Evolutionary conservation across 768 basidiomycete species (phyloP), one percentile per base, ranked within the genome.

Genomic region (Chalciporus pseudorubinellus): DNA sequence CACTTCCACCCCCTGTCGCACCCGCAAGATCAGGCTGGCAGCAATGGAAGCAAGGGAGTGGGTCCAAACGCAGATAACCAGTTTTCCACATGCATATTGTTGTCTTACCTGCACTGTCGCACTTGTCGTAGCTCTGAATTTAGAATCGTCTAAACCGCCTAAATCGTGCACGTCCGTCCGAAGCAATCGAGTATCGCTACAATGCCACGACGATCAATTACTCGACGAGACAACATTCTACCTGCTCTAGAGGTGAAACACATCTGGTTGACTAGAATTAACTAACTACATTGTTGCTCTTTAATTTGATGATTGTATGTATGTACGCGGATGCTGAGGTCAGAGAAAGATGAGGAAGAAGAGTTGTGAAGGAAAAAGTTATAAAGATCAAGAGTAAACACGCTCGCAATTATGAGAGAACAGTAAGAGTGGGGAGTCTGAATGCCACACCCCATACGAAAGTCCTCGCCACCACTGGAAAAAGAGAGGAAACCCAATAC

Each of bases 271-370:
- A 64, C 65, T 64, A 64, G 65, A 61, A 71, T 66, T 70, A 70
- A 76, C 73, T 79, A 76, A 72, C 71, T 81, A 80, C 79, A 80
- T 63, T 71, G 72, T 63, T 67, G 65, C 64, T 70, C 71, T 70
- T 68, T 63, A 69, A 67, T 69, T 69, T 62, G 70, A 65, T 74
- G 70, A 61, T 66, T 71, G 68, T 68, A 68, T 72, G 69, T 70
- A 66, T 69, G 70, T 62, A 72, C 68, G 68, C 45, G 51, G 63
- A 64, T 67, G 70, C 59, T 65, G 64, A 60, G 65, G 31, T 52
- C 41, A 51, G 54, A 57, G 61, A 36, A 52, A 45, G 48, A 58
- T 50, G 36, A 52, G 44, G 19, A 45, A 44, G 34, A 55, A 56
- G 51, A 55, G 55, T 59, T 51, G 60, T 60, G 58, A 48, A 51